A percentile compares a stretch with the other conserved stretches of the same genome.
Conservation (phyloP, 2,329 filamentous ascomycete genomes). For the Fonsecaea erecta region DNA sequence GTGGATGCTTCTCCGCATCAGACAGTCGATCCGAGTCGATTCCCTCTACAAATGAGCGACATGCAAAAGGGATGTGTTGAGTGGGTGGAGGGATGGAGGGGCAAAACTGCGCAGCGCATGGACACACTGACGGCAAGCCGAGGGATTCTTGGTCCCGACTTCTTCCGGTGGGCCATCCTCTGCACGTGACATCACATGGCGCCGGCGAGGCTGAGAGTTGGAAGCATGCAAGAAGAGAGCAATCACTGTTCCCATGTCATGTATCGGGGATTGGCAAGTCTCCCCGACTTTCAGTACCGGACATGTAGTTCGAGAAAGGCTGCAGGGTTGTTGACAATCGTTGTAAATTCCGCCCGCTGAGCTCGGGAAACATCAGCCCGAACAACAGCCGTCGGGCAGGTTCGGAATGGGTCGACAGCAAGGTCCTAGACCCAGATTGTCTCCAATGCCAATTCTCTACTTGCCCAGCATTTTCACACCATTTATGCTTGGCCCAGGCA, state of each 20-base stretch:
- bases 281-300: background rate
- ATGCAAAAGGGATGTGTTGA: background rate
- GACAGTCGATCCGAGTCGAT: slow-evolving; percentile 8
- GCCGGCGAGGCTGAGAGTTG: background rate
- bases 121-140: slow-evolving; percentile 12
- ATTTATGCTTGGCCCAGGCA: background rate
- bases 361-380: background rate
- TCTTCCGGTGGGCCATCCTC: slow-evolving; percentile 5
- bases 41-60: background rate
- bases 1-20: slow-evolving; percentile 1
- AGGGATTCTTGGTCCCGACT: slow-evolving; percentile 9
- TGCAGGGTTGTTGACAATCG: background rate
- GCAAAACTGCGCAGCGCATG: slow-evolving; percentile 2
- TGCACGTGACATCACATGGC: background rate
- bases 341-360: background rate
- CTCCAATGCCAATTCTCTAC: background rate
- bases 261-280: background rate
- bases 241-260: background rate
- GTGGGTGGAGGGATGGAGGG: slow-evolving; percentile 3
- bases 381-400: background rate
- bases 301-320: background rate
- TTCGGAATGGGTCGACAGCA: background rate
- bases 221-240: background rate
- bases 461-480: background rate
- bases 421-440: background rate